A percentile compares a stretch with the other conserved stretches of the same genome.
Conservation (phyloP, 2,329 filamentous ascomycete genomes). For the Xylariaceae sp. region DNA sequence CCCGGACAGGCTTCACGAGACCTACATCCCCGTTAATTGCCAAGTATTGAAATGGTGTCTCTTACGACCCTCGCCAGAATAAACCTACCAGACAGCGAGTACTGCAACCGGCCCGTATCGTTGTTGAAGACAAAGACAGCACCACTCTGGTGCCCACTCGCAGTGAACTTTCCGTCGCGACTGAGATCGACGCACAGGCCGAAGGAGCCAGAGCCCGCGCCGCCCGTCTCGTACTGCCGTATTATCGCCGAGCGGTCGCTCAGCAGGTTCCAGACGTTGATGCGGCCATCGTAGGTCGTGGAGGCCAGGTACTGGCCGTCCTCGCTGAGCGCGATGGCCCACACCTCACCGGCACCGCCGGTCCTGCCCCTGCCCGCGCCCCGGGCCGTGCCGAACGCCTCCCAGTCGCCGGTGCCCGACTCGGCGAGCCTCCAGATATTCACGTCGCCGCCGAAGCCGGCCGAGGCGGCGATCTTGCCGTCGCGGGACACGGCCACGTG, state of each 20-base stretch:
- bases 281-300: conserved; percentile 82
- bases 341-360: conserved; percentile 71
- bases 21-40: conserved; percentile 50
- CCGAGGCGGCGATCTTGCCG: conserved; percentile 75
- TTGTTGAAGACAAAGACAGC: conserved; percentile 95
- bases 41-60: neutral
- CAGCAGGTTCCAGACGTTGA: conserved; percentile 83
- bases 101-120: conserved; percentile 79
- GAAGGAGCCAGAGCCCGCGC: conserved; percentile 77
- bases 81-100: conserved; percentile 76
- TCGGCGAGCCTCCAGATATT: conserved; percentile 75
- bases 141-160: conserved; percentile 90
- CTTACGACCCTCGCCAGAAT: neutral
- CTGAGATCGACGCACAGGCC: conserved; percentile 84
- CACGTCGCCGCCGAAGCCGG: conserved; percentile 86
- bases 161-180: conserved; percentile 79
- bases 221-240: conserved; percentile 79
- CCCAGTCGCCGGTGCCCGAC: conserved; percentile 62
- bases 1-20: conserved; percentile 82
- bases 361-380: conserved; percentile 30
- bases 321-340: conserved; percentile 84
- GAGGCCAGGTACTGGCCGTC: conserved; percentile 85
- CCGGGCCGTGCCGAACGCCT: conserved; percentile 39
- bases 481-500: conserved; percentile 74
- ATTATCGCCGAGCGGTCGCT: conserved; percentile 64